A percentile compares a stretch with the other conserved stretches of the same genome.
phyloP scores from a whole-genome alignment of 1,284 basidiomycete genomes.

The Trametes pubescens region DNA sequence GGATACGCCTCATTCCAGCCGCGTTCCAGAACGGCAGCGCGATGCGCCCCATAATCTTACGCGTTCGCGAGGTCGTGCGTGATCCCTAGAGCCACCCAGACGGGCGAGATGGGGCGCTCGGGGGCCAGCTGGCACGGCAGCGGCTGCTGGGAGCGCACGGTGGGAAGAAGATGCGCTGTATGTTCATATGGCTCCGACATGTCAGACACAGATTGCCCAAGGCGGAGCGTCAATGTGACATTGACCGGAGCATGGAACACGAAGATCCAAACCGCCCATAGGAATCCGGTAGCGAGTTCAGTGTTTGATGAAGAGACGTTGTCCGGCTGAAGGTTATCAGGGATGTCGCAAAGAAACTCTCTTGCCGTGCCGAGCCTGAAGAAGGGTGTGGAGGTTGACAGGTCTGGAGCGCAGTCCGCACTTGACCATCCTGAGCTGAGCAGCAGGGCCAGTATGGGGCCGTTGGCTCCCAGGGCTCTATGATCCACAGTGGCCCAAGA shows the following conservation, averaged over 20 bases:
- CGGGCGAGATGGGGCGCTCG: constrained; percentile 19
- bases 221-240: constrained; percentile 26
- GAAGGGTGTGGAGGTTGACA: constrained; percentile 28
- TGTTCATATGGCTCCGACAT: constrained; percentile 25
- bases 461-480: constrained; percentile 27
- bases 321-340: constrained; percentile 29
- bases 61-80: constrained; percentile 12
- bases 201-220: constrained; percentile 22
- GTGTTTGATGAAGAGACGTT: constrained; percentile 22
- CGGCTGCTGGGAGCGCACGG: constrained; percentile 10
- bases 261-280: constrained; percentile 20
- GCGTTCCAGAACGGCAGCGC: constrained; percentile 19
- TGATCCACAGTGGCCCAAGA: constrained; percentile 25
- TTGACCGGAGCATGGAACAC: constrained; percentile 19
- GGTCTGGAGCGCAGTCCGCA: constrained; percentile 30
- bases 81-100: constrained; percentile 24
- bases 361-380: constrained; percentile 17
- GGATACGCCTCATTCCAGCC: constrained; percentile 24
- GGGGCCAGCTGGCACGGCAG: constrained; percentile 7
- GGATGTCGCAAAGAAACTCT: constrained; percentile 12
- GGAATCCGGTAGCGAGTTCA: constrained; percentile 27
- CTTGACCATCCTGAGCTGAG: constrained; percentile 28
- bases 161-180: constrained; percentile 27
- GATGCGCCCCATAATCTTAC: constrained; percentile 23
- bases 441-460: constrained; percentile 26